Base-by-base conservation (phyloP, 345 rosid species). In the Aquilaria sinensis region DNA sequence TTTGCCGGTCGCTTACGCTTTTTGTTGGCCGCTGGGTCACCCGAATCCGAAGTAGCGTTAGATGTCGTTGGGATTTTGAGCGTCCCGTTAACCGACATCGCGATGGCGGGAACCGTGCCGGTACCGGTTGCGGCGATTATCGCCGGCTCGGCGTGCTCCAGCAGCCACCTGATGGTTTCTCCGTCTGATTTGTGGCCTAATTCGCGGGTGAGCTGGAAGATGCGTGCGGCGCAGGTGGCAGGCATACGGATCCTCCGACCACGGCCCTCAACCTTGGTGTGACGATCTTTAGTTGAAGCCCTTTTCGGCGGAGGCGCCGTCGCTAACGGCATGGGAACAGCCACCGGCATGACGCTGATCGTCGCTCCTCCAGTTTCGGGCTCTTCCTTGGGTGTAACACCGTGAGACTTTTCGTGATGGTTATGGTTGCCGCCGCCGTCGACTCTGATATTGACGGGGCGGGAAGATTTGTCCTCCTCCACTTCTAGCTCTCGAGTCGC, bases 181-280 rank as follows among this genome's bases (percentile, higher is more conserved):
- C 98, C 98, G 63, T 92, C 98, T 13, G 96, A 92, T 66, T 82
- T 92, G 69, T 89, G 96, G 9, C 96, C 96, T 2, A 92, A 75
- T 70, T 92, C 98, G 31, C 98, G 74, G 3, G 98, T 92, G 56
- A 92, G 52, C 41, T 92, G 98, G 58, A 92, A 89, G 58, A 92
- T 85, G 77, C 98, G 74, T 41, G 98, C 96, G 2, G 98, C 98
- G 68, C 96, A 88, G 16, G 96, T 78, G 70, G 96, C 92, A 0
- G 98, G 98, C 89, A 92, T 92, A 67, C 98, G 87, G 78, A 92
- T 87, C 85, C 98, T 85, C 79, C 96, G 71, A 9, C 96, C 96
- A 31, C 98, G 78, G 9, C 96, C 98, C 71, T 89, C 96, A 4
- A 92, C 98, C 64, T 92, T 92, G 15, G 98, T 88, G 72, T 92